Conservation (phyloP, 495 filamentous ascomycete species). For the Trypethelium eluteriae region DNA sequence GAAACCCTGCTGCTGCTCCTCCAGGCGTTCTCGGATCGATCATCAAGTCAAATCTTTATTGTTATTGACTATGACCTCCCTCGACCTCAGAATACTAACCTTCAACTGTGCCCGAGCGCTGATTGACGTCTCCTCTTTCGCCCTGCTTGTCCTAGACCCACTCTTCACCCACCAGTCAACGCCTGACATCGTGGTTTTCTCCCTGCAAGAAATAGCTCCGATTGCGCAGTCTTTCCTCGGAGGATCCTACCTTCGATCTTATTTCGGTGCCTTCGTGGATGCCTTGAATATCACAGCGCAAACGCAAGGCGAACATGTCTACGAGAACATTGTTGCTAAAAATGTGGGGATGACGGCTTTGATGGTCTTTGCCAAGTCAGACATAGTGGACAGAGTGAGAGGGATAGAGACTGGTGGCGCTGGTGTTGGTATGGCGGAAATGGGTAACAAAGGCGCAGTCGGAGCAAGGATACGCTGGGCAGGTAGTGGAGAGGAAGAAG, state of each 20-base stretch:
- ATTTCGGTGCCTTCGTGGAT: slow-evolving; percentile 58
- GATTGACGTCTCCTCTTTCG: slow-evolving; percentile 57
- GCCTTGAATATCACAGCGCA: slow-evolving; percentile 61
- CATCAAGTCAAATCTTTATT: background rate
- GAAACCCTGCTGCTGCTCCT: no score
- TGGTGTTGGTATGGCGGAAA: slow-evolving; percentile 71
- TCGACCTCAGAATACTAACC: slow-evolving; percentile 67
- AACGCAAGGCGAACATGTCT: slow-evolving; percentile 21
- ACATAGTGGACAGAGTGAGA: slow-evolving; percentile 47
- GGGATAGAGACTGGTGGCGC: slow-evolving; percentile 63
- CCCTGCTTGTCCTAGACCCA: slow-evolving; percentile 62
- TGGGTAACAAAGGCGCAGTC: slow-evolving; percentile 94
- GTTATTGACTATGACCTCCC: slow-evolving; percentile 35
- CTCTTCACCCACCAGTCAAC: slow-evolving; percentile 39
- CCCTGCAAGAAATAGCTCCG: slow-evolving; percentile 85
- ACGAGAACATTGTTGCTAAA: slow-evolving; percentile 48
- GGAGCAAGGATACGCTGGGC: slow-evolving; percentile 61
- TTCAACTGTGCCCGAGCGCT: slow-evolving; percentile 77
- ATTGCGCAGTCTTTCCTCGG: slow-evolving; percentile 77
- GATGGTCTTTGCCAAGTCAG: slow-evolving; percentile 63
- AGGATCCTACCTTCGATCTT: slow-evolving; percentile 68
- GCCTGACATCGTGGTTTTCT: slow-evolving; percentile 43
- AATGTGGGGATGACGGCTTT: slow-evolving; percentile 85
- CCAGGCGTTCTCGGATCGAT: background rate
- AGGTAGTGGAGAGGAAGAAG: slow-evolving; percentile 28